Base-by-base conservation (phyloP, 2,329 filamentous ascomycete genomes). In the Aphanoascus verrucosus region DNA sequence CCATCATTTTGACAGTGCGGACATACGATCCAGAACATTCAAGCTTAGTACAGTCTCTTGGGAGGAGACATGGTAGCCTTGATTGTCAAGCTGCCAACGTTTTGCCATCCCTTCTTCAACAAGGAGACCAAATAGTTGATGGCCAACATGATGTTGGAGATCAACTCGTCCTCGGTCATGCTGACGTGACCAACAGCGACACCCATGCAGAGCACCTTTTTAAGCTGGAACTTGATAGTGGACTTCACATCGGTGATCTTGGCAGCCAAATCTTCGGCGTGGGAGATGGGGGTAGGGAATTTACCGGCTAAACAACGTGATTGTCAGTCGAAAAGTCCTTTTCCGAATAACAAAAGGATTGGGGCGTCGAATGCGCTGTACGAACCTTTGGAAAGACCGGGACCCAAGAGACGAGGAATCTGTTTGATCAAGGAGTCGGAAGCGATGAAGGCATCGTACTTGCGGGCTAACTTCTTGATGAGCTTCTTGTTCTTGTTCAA, bases 401-500 rank as follows among this genome's bases (percentile, higher is more conserved):
- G 93, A 75, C 93, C 93, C 73, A 98, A 79, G 75, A 98, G 89
- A 96, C 93, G 93, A 68, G 93, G 93, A 69, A 98, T 97, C 82
- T 96, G 90, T 86, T 95, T 96, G 85, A 98, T 96, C 71, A 98
- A 80, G 70, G 86, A 80, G 72, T 98, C 93, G 73, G 91, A 97
- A 74, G 93, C 86, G 73, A 98, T 78, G 80, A 98, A 98, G 67
- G 93, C 93, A 77, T 98, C 93, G 85, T 98, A 97, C 83, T 98
- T 98, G 84, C 90, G 89, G 62, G 93, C 93, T 64, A 98, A 87
- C 86, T 98, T 98, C 89, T 98, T 98, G 85, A 98, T 96, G 71
- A 97, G 85, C 86, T 98, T 98, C 88, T 98, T 97, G 88, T 98
- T 98, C 88, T 98, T 98, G 86, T 98, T 98, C 66, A 98, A 88